These are phyloP conservation scores for Trichoderma asperellum DNA, from an alignment of 2,329 filamentous ascomycete species.

Conservation along the genomic window DNA sequence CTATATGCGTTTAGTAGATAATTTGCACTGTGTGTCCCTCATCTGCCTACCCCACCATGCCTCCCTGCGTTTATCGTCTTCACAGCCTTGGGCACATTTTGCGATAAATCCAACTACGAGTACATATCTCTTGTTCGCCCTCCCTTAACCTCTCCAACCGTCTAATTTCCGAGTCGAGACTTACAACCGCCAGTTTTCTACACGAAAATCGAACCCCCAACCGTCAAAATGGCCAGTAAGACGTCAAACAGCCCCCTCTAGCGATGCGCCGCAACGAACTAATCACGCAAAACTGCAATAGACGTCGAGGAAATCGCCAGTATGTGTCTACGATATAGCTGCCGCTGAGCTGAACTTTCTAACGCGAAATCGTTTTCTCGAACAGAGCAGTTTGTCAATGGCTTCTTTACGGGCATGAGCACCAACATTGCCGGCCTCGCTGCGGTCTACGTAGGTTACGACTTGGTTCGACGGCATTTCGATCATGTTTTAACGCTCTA, in stretches of 20 bases:
- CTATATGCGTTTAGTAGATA: conserved; percentile 21
- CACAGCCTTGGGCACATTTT: conserved; percentile 40
- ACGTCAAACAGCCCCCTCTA: conserved; percentile 24
- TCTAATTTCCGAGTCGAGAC: neutral
- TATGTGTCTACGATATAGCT: conserved; percentile 40
- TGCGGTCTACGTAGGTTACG: conserved; percentile 67
- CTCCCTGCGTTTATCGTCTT: conserved; percentile 33
- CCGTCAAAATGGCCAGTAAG: conserved; percentile 43
- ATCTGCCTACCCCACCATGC: conserved; percentile 43
- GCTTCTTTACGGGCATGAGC: conserved; percentile 72
- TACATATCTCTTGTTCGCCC: conserved; percentile 1
- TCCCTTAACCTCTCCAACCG: neutral
- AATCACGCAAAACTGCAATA: conserved; percentile 34
- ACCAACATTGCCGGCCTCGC: conserved; percentile 51
- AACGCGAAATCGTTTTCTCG: conserved; percentile 5
- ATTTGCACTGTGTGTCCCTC: conserved; percentile 41
- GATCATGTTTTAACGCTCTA: neutral
- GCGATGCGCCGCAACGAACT: conserved; percentile 30
- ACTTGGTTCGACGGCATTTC: conserved; percentile 8
- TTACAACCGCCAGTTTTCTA: neutral
- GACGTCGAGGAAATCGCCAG: conserved; percentile 54
- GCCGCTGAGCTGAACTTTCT: conserved; percentile 17
- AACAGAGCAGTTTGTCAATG: conserved; percentile 82
- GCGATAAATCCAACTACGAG: conserved; percentile 39
- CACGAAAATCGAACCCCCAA: neutral